These are phyloP conservation scores for Paratrypanosoma confusum DNA, from an alignment of 208 protist genomes.

Conservation along the genomic window DNA sequence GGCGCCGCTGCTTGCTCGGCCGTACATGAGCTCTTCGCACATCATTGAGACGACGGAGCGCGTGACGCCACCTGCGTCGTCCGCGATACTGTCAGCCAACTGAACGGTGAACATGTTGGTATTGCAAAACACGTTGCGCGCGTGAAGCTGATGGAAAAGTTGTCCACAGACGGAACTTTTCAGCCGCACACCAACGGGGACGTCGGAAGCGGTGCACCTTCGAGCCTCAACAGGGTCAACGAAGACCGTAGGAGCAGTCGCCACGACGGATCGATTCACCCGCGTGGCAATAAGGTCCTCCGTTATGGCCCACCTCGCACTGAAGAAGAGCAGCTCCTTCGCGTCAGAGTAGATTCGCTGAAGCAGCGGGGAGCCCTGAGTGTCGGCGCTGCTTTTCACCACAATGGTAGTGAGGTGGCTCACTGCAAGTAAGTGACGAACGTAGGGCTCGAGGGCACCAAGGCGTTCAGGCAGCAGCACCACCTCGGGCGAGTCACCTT, in stretches of 20 bases:
- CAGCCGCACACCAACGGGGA: slow-evolving; percentile 2
- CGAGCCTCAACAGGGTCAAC: slow-evolving; percentile 14
- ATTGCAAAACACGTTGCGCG: slow-evolving; percentile 50
- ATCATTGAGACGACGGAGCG: slow-evolving; percentile 78
- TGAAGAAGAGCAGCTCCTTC: slow-evolving; percentile 53
- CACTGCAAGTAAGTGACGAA: slow-evolving; percentile 47
- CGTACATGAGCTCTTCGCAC: slow-evolving; percentile 74
- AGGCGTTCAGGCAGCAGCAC: slow-evolving; percentile 5
- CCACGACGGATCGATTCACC: slow-evolving; percentile 21
- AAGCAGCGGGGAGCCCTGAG: slow-evolving; percentile 55
- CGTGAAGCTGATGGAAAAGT: slow-evolving; percentile 60
- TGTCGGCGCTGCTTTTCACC: slow-evolving; percentile 34
- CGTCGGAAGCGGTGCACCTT: neutral
- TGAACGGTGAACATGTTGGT: slow-evolving; percentile 71
- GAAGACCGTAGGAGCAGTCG: slow-evolving; percentile 21
- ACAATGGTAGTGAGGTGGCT: slow-evolving; percentile 64
- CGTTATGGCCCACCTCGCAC: slow-evolving; percentile 69
- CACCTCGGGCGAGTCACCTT: neutral
- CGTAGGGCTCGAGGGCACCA: slow-evolving; percentile 32
- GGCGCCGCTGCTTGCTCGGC: slow-evolving; percentile 19
- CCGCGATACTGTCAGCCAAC: slow-evolving; percentile 35
- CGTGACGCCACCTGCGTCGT: slow-evolving; percentile 78
- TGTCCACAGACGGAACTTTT: slow-evolving; percentile 33
- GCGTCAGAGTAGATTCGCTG: slow-evolving; percentile 42
- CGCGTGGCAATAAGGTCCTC: slow-evolving; percentile 44